These are phyloP conservation scores for Paecilomyces formosus DNA, from an alignment of 2,329 filamentous ascomycete species.

Conservation along the genomic window DNA sequence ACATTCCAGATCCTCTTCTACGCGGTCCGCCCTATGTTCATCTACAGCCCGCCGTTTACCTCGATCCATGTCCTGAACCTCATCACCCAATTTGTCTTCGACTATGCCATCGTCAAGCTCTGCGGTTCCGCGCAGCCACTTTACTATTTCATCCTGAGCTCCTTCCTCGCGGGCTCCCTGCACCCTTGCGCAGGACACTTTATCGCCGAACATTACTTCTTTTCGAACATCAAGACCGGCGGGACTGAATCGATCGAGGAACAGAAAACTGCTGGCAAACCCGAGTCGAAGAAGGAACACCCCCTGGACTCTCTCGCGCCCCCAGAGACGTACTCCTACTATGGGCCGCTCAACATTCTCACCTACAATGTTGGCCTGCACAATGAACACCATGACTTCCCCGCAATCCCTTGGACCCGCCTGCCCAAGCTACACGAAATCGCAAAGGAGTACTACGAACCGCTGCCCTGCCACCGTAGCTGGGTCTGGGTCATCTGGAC, in stretches of 20 bases:
- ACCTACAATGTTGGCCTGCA: conserved; percentile 97
- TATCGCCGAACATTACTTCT: conserved; percentile 95
- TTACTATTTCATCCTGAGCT: conserved; percentile 78
- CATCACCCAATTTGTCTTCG: conserved; percentile 66
- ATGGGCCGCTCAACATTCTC: conserved; percentile 81
- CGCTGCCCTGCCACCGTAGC: conserved; percentile 77
- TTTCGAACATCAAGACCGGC: conserved; percentile 28
- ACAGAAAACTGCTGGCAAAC: conserved; percentile 16
- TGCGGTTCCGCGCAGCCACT: conserved; percentile 53
- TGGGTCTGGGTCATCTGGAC: conserved; percentile 94
- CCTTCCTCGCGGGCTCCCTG: conserved; percentile 86
- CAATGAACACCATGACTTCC: conserved; percentile 99
- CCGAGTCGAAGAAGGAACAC: conserved; percentile 28
- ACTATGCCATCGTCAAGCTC: conserved; percentile 57
- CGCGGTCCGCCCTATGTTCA: conserved; percentile 87
- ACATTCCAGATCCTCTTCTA: conserved; percentile 99
- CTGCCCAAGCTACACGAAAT: conserved; percentile 70
- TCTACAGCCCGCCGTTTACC: conserved; percentile 85
- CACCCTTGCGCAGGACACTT: conserved; percentile 96
- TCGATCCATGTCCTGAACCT: conserved; percentile 79
- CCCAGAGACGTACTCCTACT: conserved; percentile 96
- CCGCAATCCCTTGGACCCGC: conserved; percentile 88
- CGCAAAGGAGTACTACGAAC: conserved; percentile 85
- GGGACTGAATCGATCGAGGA: conserved; percentile 48
- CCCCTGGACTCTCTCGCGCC: conserved; percentile 58